Percentiles rank a stretch among this genome's conserved stretches.
Evolutionary conservation across 495 filamentous ascomycete genomes (phyloP).

Genomic region (Trichoderma asperelloides): DNA sequence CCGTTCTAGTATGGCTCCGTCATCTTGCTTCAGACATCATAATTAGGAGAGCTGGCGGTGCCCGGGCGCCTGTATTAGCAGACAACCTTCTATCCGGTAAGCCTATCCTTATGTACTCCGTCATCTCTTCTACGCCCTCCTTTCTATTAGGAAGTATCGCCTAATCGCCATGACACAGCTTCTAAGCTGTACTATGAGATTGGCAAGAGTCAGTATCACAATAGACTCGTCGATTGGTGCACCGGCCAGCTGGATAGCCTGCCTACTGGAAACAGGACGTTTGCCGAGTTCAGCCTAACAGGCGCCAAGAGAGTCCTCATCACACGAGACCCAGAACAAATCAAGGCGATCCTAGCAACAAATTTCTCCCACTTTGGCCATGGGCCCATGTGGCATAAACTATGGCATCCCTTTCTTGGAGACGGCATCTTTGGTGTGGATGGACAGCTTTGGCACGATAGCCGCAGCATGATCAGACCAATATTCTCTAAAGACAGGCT

Average conservation of each 20-base stretch:
- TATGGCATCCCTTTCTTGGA: constrained; percentile 48
- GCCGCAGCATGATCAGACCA: constrained; percentile 43
- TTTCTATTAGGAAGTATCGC: not conserved
- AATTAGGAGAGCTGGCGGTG: constrained; percentile 16
- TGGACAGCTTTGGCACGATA: constrained; percentile 43
- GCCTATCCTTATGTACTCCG: not conserved
- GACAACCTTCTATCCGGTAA: constrained; percentile 19
- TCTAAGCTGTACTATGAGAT: constrained; percentile 12
- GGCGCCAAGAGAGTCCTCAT: constrained; percentile 33
- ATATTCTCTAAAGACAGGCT: constrained; percentile 50
- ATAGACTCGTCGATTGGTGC: constrained; percentile 26
- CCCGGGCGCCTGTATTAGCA: constrained; percentile 17
- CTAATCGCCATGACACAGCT: not conserved
- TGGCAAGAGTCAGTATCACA: constrained; percentile 20
- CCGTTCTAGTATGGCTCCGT: not conserved
- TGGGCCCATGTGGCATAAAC: constrained; percentile 39
- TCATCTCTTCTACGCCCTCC: not conserved
- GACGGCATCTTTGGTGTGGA: constrained; percentile 52
- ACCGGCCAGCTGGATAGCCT: constrained; percentile 20
- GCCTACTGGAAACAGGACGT: constrained; percentile 29
- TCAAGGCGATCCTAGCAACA: constrained; percentile 48
- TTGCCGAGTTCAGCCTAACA: constrained; percentile 26
- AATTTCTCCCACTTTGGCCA: constrained; percentile 50
- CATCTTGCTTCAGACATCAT: constrained; percentile 12
- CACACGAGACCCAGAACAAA: constrained; percentile 48